Conservation (phyloP, 73 alveolate species). For the Paramecium caudatum region DNA sequence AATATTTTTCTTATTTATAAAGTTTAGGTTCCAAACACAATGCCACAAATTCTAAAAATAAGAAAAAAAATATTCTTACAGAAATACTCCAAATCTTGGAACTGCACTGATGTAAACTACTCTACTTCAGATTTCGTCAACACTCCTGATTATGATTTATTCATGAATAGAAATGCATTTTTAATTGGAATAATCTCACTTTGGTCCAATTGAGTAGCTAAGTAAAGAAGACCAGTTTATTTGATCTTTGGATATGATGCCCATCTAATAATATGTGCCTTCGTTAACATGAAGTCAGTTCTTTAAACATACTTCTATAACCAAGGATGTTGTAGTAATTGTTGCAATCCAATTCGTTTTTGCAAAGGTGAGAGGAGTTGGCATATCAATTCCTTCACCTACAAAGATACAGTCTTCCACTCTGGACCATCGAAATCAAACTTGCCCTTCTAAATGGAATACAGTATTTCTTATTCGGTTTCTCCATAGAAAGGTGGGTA, state of each 20-base stretch:
- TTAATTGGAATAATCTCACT: constrained; percentile 6
- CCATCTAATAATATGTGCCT: constrained; percentile 13
- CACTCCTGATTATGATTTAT: constrained; percentile 27
- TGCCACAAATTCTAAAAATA: constrained; percentile 39
- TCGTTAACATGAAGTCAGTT: background rate
- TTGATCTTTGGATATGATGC: background rate
- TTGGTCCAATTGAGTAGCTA: constrained; percentile 51
- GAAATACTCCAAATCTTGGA: constrained; percentile 14
- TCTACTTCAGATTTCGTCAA: background rate
- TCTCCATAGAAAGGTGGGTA: constrained; percentile 84
- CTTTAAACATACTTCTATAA: background rate
- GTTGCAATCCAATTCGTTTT: constrained; percentile 8
- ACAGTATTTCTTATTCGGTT: constrained; percentile 78
- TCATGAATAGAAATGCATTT: constrained; percentile 61
- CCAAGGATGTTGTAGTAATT: constrained; percentile 54
- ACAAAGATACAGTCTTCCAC: constrained; percentile 72
- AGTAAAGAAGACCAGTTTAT: constrained; percentile 17
- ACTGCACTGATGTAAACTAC: background rate
- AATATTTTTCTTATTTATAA: constrained; percentile 40
- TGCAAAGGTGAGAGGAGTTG: constrained; percentile 75
- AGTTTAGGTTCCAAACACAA: constrained; percentile 29
- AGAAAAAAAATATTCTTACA: background rate
- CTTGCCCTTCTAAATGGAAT: constrained; percentile 71
- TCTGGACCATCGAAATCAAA: constrained; percentile 81
- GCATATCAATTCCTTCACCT: constrained; percentile 79